These are phyloP conservation scores for Cercophora newfieldiana DNA, from an alignment of 495 filamentous ascomycete genomes.

Conservation along the genomic window DNA sequence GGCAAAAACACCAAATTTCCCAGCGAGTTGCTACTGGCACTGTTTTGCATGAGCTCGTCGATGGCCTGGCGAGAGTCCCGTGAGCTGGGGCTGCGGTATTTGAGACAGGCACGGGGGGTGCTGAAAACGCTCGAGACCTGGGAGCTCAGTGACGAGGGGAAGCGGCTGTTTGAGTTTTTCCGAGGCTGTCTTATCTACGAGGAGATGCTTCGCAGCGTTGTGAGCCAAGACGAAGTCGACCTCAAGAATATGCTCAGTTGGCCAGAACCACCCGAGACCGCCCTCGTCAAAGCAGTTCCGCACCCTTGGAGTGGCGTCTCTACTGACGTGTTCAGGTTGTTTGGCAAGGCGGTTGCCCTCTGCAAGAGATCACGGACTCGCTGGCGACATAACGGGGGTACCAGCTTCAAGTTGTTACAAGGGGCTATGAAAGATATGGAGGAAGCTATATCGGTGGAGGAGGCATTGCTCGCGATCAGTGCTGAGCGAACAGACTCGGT, in stretches of 20 bases:
- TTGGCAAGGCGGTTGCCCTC: slow-evolving; percentile 37
- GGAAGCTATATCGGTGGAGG: slow-evolving; percentile 30
- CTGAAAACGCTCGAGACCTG: slow-evolving; percentile 26
- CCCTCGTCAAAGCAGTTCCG: slow-evolving; percentile 18
- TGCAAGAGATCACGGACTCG: slow-evolving; percentile 35
- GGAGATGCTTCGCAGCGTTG: slow-evolving; percentile 38
- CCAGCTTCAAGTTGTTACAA: slow-evolving; percentile 29
- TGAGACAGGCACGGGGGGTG: slow-evolving; percentile 30
- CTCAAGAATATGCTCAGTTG: slow-evolving; percentile 37
- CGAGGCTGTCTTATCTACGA: slow-evolving; percentile 39
- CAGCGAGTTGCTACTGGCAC: slow-evolving; percentile 30
- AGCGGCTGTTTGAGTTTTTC: slow-evolving; percentile 33
- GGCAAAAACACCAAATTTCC: slow-evolving; percentile 24
- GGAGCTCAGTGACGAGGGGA: slow-evolving; percentile 19
- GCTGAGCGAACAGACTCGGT: neutral
- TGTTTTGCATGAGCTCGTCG: slow-evolving; percentile 41
- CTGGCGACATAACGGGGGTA: slow-evolving; percentile 33
- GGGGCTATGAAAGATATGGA: slow-evolving; percentile 36
- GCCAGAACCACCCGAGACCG: slow-evolving; percentile 26
- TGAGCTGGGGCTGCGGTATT: slow-evolving; percentile 31
- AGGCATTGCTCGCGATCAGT: slow-evolving; percentile 22
- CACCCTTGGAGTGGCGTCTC: slow-evolving; percentile 37
- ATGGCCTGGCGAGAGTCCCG: slow-evolving; percentile 39
- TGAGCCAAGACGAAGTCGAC: slow-evolving; percentile 36
- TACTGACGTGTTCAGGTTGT: slow-evolving; percentile 28